Evolutionary conservation across 2,329 filamentous ascomycete genomes (phyloP).

Genomic region (Aspergillus proliferans): DNA sequence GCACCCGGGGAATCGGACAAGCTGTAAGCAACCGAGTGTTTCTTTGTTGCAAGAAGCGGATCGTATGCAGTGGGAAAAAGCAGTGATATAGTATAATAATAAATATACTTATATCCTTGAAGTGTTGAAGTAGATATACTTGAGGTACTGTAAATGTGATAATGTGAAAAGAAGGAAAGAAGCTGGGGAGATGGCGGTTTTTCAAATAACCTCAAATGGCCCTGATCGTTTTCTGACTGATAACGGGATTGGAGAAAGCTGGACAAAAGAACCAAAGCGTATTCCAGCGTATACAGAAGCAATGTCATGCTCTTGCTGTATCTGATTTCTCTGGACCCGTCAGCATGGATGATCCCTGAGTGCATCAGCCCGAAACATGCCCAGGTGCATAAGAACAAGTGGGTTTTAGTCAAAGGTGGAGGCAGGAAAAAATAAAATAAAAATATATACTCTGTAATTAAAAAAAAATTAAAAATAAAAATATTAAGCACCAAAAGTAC

Average conservation of each 20-base stretch:
- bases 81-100: not conserved
- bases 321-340: constrained; percentile 5
- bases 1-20: not conserved
- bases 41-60: not conserved
- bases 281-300: not conserved
- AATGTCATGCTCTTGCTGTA: not conserved
- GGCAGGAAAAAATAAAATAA: not conserved
- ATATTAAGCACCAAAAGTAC: no score
- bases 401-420: not conserved
- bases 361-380: constrained; percentile 18
- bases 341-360: constrained; percentile 20
- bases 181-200: not conserved
- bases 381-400: constrained; percentile 10
- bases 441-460: no score
- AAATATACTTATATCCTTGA: not conserved
- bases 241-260: constrained; percentile 3
- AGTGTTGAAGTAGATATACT: not conserved
- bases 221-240: not conserved
- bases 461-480: no score
- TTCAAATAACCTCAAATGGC: not conserved
- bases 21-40: not conserved
- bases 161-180: not conserved
- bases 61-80: not conserved
- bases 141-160: not conserved
- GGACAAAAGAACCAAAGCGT: constrained; percentile 4